These are phyloP conservation scores for Flaveria trinervia DNA, from an alignment of 129 eudicot species.

Conservation along the genomic window DNA sequence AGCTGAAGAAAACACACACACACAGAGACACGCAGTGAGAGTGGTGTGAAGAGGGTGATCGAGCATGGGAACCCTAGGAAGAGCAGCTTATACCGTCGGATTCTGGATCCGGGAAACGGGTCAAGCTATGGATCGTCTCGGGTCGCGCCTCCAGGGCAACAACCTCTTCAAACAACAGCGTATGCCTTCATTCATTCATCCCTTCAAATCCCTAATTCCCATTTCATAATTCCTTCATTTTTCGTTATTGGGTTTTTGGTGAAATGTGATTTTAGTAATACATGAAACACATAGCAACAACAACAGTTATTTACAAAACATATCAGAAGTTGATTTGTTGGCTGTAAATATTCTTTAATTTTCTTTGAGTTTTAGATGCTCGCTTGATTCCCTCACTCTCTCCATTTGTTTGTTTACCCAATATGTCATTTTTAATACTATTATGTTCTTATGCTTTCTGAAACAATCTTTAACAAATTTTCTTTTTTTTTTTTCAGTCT, in stretches of 20 bases:
- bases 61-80: constrained; percentile 72
- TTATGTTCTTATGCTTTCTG: constrained; percentile 15
- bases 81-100: constrained; percentile 70
- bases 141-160: constrained; percentile 69
- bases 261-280: too few species aligned
- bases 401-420: background rate
- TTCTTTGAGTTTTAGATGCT: background rate
- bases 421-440: constrained; percentile 1
- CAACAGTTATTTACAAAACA: background rate
- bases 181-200: constrained; percentile 17
- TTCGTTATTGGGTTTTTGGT: background rate
- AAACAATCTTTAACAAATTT: background rate
- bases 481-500: constrained; percentile 49
- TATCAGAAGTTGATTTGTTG: background rate
- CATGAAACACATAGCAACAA: constrained; percentile 3
- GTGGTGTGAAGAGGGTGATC: constrained; percentile 21
- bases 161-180: constrained; percentile 60
- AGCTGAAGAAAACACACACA: constrained; percentile 26
- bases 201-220: constrained; percentile 20
- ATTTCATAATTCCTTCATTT: background rate
- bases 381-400: background rate
- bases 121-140: constrained; percentile 88
- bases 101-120: constrained; percentile 74
- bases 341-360: background rate
- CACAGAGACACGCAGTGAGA: background rate